phyloP scores from a whole-genome alignment of 805 yeast species.

The Yarrowia hollandica region DNA sequence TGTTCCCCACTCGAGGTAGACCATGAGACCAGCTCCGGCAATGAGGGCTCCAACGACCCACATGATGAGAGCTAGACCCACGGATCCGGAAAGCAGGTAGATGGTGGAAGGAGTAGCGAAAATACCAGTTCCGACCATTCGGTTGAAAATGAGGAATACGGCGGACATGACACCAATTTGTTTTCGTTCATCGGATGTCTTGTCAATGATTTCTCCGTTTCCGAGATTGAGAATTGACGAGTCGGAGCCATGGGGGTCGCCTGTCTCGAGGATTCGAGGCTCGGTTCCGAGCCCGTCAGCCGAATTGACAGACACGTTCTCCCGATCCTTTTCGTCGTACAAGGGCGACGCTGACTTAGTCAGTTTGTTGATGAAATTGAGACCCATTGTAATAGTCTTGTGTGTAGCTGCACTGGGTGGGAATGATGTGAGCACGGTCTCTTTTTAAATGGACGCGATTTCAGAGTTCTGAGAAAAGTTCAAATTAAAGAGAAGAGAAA shows the following conservation, averaged over 20 bases:
- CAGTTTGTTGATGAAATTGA: conserved; percentile 24
- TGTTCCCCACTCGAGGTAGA: conserved; percentile 79
- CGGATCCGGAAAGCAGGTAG: conserved; percentile 58
- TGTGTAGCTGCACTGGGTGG: not conserved
- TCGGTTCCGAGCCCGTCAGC: conserved; percentile 19
- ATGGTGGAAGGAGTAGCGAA: conserved; percentile 69
- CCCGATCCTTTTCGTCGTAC: conserved; percentile 15
- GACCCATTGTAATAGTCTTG: conserved; percentile 15
- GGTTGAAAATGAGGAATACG: conserved; percentile 62
- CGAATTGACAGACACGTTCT: conserved; percentile 2
- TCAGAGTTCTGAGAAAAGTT: conserved; percentile 3
- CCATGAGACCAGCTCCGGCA: conserved; percentile 62
- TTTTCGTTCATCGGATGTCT: conserved; percentile 28
- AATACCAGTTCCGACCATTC: conserved; percentile 76
- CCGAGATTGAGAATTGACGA: conserved; percentile 21
- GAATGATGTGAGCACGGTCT: not conserved
- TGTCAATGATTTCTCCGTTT: conserved; percentile 25
- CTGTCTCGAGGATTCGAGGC: conserved; percentile 10
- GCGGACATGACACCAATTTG: conserved; percentile 58
- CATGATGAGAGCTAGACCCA: conserved; percentile 67
- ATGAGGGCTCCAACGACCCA: conserved; percentile 77
- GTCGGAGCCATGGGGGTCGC: conserved; percentile 15
- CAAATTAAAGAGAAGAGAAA: not conserved
- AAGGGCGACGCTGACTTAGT: conserved; percentile 7
- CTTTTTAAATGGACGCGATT: not conserved